A percentile compares a stretch with the other conserved stretches of the same genome.
phyloP scores from a whole-genome alignment of 73 alveolate species.

The Symbiodinium pilosum region DNA sequence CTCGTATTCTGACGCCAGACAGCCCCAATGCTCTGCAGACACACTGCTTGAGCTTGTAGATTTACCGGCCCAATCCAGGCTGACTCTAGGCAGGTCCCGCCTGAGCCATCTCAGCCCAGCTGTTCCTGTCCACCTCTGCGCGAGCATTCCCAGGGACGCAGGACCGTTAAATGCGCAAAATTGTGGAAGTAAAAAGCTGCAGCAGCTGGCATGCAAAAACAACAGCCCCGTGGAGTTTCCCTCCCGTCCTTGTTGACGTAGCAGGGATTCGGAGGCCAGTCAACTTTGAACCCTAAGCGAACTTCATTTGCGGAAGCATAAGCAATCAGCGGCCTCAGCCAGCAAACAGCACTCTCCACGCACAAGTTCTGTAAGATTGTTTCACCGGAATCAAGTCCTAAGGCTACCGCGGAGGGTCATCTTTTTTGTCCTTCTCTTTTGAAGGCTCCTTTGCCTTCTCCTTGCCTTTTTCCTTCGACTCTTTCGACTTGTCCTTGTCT shows the following conservation, averaged over 20 bases:
- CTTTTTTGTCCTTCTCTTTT: slow-evolving; percentile 22
- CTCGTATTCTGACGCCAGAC: no score
- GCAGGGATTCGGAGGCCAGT: slow-evolving; percentile 73
- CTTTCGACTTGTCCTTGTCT: background rate
- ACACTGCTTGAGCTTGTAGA: no score
- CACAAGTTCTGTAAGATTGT: background rate
- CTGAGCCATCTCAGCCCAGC: slow-evolving; percentile 92
- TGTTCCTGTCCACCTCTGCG: slow-evolving; percentile 25
- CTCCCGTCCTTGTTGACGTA: slow-evolving; percentile 53
- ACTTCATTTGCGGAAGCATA: slow-evolving; percentile 37
- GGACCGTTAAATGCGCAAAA: no score
- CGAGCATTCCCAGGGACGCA: background rate
- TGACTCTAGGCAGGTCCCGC: no score
- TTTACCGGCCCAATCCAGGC: no score
- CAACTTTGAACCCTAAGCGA: slow-evolving; percentile 80
- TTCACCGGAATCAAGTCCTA: background rate
- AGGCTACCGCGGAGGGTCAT: slow-evolving; percentile 36
- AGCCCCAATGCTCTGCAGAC: no score
- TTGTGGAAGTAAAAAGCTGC: no score
- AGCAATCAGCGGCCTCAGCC: slow-evolving; percentile 12
- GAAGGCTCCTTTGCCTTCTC: slow-evolving; percentile 32
- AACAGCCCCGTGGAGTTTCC: no score
- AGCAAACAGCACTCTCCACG: no score
- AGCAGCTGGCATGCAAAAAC: no score
- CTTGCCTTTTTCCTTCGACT: slow-evolving; percentile 31